Evolutionary conservation across 257 asterid species (phyloP).

Genomic region (Jacaranda mimosifolia): DNA sequence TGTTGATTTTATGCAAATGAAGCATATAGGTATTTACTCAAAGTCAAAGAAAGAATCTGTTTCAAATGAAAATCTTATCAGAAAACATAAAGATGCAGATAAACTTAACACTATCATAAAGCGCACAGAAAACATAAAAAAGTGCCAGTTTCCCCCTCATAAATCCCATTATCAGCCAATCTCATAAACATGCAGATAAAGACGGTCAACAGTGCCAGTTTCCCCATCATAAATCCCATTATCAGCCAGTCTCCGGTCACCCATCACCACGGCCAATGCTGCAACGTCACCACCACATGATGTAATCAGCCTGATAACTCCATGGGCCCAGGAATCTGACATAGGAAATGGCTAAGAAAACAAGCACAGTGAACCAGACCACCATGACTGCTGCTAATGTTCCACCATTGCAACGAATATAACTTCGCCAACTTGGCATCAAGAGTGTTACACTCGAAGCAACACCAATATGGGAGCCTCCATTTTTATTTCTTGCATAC

Average conservation of each 20-base stretch:
- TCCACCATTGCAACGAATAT: neutral
- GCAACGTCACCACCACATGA: neutral
- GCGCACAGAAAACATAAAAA: neutral
- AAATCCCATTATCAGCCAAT: neutral
- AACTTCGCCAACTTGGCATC: neutral
- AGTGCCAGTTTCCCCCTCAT: neutral
- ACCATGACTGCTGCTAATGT: neutral
- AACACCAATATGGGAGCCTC: neutral
- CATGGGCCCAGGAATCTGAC: neutral
- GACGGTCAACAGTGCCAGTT: neutral
- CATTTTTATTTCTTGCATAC: neutral
- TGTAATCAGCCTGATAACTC: neutral
- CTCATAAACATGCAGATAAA: neutral
- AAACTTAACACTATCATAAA: neutral
- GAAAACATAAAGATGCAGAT: neutral
- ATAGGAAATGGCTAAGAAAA: neutral
- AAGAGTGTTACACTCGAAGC: neutral
- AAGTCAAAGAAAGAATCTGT: constrained; percentile 19
- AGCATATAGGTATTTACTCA: neutral
- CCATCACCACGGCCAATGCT: neutral
- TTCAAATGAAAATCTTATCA: neutral
- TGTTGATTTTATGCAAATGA: constrained; percentile 9
- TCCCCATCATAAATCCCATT: neutral
- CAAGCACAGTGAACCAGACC: neutral
- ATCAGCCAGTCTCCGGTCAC: neutral